Evolutionary conservation across 257 asterid genomes (phyloP).

Genomic region (Ilex aquifolium): DNA sequence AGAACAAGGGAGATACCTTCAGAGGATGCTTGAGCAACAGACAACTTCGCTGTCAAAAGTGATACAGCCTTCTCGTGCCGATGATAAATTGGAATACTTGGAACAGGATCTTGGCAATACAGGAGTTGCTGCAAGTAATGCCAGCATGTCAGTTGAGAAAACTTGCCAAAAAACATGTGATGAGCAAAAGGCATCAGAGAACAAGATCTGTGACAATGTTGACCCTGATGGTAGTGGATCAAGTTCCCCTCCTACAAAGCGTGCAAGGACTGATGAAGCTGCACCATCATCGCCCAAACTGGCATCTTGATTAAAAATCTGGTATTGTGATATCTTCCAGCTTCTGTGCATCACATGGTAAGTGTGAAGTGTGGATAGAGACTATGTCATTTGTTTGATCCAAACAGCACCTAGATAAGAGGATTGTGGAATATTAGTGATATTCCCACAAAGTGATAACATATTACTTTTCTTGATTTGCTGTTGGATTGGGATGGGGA

Average conservation of each 20-base stretch:
- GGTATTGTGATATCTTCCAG: background rate
- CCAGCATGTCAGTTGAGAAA: slow-evolving; percentile 15
- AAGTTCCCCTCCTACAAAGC: slow-evolving; percentile 26
- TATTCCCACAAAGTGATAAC: too few relatives aligned
- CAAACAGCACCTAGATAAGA: too few relatives aligned
- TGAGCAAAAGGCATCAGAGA: slow-evolving; percentile 25
- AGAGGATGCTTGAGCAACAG: slow-evolving; percentile 73
- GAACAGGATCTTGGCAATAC: slow-evolving; percentile 10
- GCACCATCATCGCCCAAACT: slow-evolving; percentile 2
- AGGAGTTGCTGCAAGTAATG: slow-evolving; percentile 14
- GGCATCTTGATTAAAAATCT: background rate
- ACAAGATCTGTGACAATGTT: slow-evolving; percentile 19
- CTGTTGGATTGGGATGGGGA: too few relatives aligned
- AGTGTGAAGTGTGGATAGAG: too few relatives aligned
- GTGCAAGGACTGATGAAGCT: slow-evolving; percentile 36
- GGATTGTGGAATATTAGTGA: too few relatives aligned
- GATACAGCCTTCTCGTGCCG: slow-evolving; percentile 18
- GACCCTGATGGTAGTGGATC: slow-evolving; percentile 16
- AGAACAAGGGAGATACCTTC: slow-evolving; percentile 77
- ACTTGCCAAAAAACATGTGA: slow-evolving; percentile 4
- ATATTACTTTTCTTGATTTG: too few relatives aligned
- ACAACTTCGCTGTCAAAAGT: slow-evolving; percentile 17
- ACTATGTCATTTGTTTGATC: too few relatives aligned
- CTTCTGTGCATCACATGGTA: too few relatives aligned
- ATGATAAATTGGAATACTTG: slow-evolving; percentile 25